Evolutionary conservation across 2,329 filamentous ascomycete genomes (phyloP).

Genomic region (Coniosporium uncinatum): DNA sequence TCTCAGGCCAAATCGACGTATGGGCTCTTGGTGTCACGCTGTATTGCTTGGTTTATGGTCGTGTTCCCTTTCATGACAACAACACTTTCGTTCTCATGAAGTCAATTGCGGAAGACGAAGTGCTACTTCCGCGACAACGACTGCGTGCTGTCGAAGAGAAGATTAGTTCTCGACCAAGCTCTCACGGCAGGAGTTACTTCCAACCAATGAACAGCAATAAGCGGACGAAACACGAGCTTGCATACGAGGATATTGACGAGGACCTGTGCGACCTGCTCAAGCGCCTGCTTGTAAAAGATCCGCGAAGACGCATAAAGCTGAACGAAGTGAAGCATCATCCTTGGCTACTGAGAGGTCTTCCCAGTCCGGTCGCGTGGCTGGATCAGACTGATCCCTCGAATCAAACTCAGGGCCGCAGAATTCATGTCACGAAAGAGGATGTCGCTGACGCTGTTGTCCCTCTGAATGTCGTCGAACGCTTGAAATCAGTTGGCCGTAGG

Average conservation of each 20-base stretch:
- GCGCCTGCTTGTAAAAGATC: conserved; percentile 83
- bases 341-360: conserved; percentile 80
- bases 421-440: conserved; percentile 91
- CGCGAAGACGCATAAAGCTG: conserved; percentile 80
- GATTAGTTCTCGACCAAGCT: conserved; percentile 36
- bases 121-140: conserved; percentile 78
- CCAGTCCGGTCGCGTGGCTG: conserved; percentile 76
- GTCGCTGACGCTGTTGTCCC: conserved; percentile 88
- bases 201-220: conserved; percentile 51
- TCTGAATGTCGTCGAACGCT: conserved; percentile 79
- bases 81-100: conserved; percentile 91
- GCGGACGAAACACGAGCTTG: conserved; percentile 70
- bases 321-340: conserved; percentile 91
- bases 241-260: conserved; percentile 82
- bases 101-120: conserved; percentile 87
- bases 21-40: conserved; percentile 97
- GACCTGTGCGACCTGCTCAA: conserved; percentile 72
- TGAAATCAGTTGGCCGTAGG: conserved; percentile 67
- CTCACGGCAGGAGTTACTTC: conserved; percentile 38
- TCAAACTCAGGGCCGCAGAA: conserved; percentile 74
- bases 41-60: conserved; percentile 91
- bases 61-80: conserved; percentile 88
- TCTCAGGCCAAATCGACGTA: conserved; percentile 93
- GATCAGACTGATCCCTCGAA: conserved; percentile 86
- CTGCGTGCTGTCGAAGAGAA: conserved; percentile 62